Conservation (phyloP, 2,329 filamentous ascomycete genomes). For the Xylariales sp. region DNA sequence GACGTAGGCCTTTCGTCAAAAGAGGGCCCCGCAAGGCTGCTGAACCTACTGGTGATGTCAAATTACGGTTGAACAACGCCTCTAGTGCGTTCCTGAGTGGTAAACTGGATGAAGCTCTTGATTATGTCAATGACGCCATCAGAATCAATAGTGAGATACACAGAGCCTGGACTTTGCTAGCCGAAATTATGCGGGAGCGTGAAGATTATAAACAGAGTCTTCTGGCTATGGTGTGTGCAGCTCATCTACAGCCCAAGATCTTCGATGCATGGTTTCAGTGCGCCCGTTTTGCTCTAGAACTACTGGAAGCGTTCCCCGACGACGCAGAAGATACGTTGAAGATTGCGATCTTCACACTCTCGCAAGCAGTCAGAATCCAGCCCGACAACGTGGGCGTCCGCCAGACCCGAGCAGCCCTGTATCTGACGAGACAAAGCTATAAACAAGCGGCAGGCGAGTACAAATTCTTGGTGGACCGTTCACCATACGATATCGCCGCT, state of each 20-base stretch:
- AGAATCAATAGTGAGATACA: conserved; percentile 64
- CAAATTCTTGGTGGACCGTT: conserved; percentile 46
- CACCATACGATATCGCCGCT: conserved; percentile 49
- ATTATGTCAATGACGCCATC: conserved; percentile 58
- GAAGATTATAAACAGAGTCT: conserved; percentile 53
- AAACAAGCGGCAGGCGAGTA: conserved; percentile 54
- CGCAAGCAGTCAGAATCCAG: conserved; percentile 54
- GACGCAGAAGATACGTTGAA: conserved; percentile 40
- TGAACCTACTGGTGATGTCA: conserved; percentile 68
- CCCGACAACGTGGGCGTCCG: conserved; percentile 53
- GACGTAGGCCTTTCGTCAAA: conserved; percentile 16
- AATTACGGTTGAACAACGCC: conserved; percentile 60
- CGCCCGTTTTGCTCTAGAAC: conserved; percentile 52
- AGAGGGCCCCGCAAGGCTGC: conserved; percentile 54
- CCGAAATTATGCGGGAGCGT: conserved; percentile 57
- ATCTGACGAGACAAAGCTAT: conserved; percentile 40
- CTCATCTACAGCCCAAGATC: conserved; percentile 58
- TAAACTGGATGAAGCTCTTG: conserved; percentile 55
- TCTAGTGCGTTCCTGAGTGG: conserved; percentile 62
- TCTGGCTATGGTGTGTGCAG: conserved; percentile 56
- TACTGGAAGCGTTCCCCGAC: conserved; percentile 42
- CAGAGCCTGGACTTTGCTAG: conserved; percentile 59
- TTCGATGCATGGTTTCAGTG: conserved; percentile 55
- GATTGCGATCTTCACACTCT: conserved; percentile 55
- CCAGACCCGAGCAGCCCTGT: conserved; percentile 54